Conservation (phyloP, 2,329 filamentous ascomycete species). For the Colletotrichum somersetense region DNA sequence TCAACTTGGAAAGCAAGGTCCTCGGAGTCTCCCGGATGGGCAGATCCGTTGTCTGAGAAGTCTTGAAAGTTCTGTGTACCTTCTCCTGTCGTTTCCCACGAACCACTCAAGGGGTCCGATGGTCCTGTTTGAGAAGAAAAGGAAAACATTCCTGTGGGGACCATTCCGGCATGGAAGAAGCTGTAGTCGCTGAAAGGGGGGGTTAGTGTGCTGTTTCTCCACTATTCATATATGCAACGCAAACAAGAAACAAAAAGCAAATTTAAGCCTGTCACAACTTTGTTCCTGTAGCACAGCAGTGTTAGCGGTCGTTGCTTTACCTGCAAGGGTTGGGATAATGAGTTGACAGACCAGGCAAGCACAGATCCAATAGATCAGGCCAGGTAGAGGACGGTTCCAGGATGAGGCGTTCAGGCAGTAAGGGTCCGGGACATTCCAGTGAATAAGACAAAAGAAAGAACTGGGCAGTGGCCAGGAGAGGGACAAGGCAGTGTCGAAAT, state of each 20-base stretch:
- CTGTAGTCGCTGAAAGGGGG: conserved; percentile 66
- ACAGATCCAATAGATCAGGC: conserved; percentile 35
- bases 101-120: conserved; percentile 67
- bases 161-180: conserved; percentile 65
- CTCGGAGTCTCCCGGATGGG: conserved; percentile 65
- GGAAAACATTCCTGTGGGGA: conserved; percentile 67
- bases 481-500: not conserved
- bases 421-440: conserved; percentile 7
- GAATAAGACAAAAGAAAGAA: conserved; percentile 12
- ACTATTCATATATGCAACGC: conserved; percentile 50
- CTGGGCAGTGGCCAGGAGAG: not conserved
- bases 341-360: conserved; percentile 53
- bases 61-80: conserved; percentile 71
- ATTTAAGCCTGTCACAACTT: conserved; percentile 65
- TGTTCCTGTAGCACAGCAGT: conserved; percentile 59
- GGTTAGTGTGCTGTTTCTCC: conserved; percentile 70
- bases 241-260: conserved; percentile 49
- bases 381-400: conserved; percentile 8
- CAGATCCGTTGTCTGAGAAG: conserved; percentile 64
- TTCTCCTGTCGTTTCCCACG: conserved; percentile 70
- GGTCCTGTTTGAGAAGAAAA: conserved; percentile 72
- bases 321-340: conserved; percentile 40
- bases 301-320: conserved; percentile 51
- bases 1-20: conserved; percentile 62
- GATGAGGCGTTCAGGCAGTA: not conserved